Percentiles rank a stretch among this genome's conserved stretches.
phyloP scores from a whole-genome alignment of 1,139 yeast genomes.

The Geotrichum klebahnii region DNA sequence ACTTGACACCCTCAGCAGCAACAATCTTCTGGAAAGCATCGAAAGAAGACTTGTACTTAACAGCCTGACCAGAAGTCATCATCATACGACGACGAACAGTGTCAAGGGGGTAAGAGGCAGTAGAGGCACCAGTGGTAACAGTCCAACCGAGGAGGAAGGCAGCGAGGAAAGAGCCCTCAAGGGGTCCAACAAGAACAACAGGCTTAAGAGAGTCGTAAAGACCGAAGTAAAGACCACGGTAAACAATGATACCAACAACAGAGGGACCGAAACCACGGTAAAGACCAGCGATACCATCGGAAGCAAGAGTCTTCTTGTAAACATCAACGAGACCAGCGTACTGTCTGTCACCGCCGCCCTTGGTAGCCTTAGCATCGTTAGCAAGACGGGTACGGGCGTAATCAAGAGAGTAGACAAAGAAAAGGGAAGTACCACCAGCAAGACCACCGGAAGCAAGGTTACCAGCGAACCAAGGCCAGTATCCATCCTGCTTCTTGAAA shows the following conservation, averaged over 20 bases:
- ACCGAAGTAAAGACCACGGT: slow-evolving; percentile 84
- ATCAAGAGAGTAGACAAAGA: slow-evolving; percentile 75
- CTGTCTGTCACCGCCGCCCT: slow-evolving; percentile 66
- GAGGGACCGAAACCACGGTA: slow-evolving; percentile 85
- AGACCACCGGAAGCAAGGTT: slow-evolving; percentile 81
- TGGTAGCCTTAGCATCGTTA: slow-evolving; percentile 70
- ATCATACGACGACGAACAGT: slow-evolving; percentile 84
- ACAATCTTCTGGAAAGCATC: slow-evolving; percentile 69
- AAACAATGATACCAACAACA: slow-evolving; percentile 72
- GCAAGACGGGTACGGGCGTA: slow-evolving; percentile 83
- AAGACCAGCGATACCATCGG: slow-evolving; percentile 76
- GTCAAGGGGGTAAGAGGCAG: slow-evolving; percentile 77
- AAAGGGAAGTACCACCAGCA: slow-evolving; percentile 74
- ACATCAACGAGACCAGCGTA: slow-evolving; percentile 75
- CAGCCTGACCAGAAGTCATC: slow-evolving; percentile 82
- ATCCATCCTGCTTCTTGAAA: slow-evolving; percentile 62
- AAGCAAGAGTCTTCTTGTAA: slow-evolving; percentile 68
- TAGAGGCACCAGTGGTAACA: slow-evolving; percentile 74
- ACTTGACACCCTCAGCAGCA: slow-evolving; percentile 65
- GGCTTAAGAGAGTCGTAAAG: slow-evolving; percentile 77
- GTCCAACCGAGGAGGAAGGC: slow-evolving; percentile 76
- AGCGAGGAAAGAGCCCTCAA: slow-evolving; percentile 68
- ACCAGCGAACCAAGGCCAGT: slow-evolving; percentile 71
- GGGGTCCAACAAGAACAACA: slow-evolving; percentile 64
- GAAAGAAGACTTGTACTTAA: slow-evolving; percentile 69